A percentile compares a stretch with the other conserved stretches of the same genome.
Evolutionary conservation across 345 rosid genomes (phyloP).

Genomic region (Acer negundo): DNA sequence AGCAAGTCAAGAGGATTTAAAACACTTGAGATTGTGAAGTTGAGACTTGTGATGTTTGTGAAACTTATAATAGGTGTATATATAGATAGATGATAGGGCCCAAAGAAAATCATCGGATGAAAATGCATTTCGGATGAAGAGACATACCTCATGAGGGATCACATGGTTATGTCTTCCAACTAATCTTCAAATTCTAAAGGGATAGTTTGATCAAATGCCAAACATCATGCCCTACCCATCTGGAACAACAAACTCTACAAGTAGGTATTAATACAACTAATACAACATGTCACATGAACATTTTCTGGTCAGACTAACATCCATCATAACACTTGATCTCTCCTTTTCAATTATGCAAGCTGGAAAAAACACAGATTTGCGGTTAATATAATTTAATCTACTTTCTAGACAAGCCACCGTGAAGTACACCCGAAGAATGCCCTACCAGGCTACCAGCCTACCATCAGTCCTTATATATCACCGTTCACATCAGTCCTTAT

Average conservation of each 20-base stretch:
- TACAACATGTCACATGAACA: no score
- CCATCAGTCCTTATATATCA: not conserved
- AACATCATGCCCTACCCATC: not conserved
- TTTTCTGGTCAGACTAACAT: no score
- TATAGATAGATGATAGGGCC: conserved; percentile 6
- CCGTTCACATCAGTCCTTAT: no score
- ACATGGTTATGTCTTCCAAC: conserved; percentile 33
- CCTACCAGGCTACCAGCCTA: not conserved
- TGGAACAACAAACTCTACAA: not conserved
- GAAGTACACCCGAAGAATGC: not conserved
- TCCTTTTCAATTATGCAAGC: not conserved
- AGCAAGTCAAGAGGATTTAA: not conserved
- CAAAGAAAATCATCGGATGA: not conserved
- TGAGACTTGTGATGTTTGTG: not conserved
- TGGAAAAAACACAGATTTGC: not conserved
- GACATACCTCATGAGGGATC: conserved; percentile 7
- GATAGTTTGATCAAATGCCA: not conserved
- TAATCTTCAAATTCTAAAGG: not conserved
- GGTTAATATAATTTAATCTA: no score
- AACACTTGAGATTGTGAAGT: not conserved
- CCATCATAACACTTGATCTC: no score
- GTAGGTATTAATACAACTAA: not conserved
- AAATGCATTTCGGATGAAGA: conserved; percentile 1
- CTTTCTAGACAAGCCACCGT: not conserved
- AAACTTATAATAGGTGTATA: not conserved